phyloP scores from a whole-genome alignment of 2,329 filamentous ascomycete genomes.

The Apiospora kogelbergensis region DNA sequence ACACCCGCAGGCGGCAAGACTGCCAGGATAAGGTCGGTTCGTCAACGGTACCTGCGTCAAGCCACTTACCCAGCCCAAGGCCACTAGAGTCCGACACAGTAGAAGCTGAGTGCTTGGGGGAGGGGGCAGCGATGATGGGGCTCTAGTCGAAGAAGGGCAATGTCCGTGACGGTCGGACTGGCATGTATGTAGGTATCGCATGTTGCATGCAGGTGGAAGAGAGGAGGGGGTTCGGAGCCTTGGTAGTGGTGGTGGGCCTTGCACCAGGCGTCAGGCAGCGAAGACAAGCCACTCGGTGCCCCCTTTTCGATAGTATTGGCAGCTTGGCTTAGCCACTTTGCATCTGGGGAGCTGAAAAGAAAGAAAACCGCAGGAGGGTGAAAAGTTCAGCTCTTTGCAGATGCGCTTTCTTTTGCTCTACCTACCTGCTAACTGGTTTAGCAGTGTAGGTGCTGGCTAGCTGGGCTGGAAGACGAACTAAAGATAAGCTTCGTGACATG shows the following conservation, averaged over 20 bases:
- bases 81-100: neutral
- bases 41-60: neutral
- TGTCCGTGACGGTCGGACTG: neutral
- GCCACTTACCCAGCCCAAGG: neutral
- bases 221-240: neutral
- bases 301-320: neutral
- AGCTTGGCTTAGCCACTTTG: neutral
- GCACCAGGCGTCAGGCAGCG: too few species aligned
- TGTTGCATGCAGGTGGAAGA: neutral
- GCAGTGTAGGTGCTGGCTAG: neutral
- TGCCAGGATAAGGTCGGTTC: neutral
- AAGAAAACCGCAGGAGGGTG: neutral
- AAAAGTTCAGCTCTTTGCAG: neutral
- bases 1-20: neutral
- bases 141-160: neutral
- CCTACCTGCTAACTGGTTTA: neutral
- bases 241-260: neutral
- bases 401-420: neutral
- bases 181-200: neutral
- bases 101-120: neutral
- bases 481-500: neutral
- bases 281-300: neutral
- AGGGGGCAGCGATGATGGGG: neutral
- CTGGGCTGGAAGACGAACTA: neutral
- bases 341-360: neutral